These are phyloP conservation scores for Mucor racemosus DNA, from an alignment of 371 early-diverging fungal species.

Conservation along the genomic window DNA sequence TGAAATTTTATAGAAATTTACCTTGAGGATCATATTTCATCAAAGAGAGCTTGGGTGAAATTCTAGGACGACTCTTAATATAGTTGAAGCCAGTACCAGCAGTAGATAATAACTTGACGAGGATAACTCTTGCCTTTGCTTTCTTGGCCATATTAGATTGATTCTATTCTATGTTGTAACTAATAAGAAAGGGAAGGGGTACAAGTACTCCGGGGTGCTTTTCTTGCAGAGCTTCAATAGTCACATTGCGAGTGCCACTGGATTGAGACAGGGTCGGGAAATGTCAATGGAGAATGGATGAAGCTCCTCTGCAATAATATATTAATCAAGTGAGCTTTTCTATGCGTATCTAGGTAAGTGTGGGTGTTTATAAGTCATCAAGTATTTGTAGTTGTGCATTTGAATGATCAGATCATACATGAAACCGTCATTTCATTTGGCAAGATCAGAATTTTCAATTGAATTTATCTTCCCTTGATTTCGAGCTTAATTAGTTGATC, in stretches of 20 bases:
- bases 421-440: background rate
- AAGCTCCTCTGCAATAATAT: background rate
- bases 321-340: background rate
- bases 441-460: too few species aligned
- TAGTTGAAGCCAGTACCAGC: slow-evolving; percentile 88
- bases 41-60: slow-evolving; percentile 74
- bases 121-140: slow-evolving; percentile 82
- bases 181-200: slow-evolving; percentile 1
- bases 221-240: slow-evolving; percentile 2
- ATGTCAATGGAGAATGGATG: background rate
- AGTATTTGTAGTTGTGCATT: background rate
- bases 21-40: slow-evolving; percentile 86
- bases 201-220: slow-evolving; percentile 5
- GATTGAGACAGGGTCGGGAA: background rate
- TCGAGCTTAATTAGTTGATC: too few species aligned
- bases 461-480: too few species aligned
- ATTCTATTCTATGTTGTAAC: too few species aligned
- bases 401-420: background rate
- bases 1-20: slow-evolving; percentile 15
- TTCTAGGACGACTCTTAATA: slow-evolving; percentile 76
- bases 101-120: slow-evolving; percentile 79
- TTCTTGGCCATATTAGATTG: slow-evolving; percentile 72
- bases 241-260: background rate
- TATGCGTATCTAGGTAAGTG: background rate
- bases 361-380: background rate